Base-by-base conservation (phyloP, 345 rosid species). In the Eucalyptus tenuipes region DNA sequence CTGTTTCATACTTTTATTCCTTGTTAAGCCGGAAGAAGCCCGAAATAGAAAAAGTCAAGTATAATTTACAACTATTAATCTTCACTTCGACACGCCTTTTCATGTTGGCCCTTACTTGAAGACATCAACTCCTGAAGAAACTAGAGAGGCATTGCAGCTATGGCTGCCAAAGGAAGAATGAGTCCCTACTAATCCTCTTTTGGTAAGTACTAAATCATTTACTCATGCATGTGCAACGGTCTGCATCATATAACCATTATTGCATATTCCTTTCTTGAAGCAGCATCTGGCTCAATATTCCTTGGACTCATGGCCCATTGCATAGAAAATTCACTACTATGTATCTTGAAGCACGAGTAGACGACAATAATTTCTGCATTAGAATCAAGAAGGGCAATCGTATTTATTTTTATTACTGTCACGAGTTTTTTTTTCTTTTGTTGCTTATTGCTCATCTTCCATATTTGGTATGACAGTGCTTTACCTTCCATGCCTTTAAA, bases 81-180 rank as follows among this genome's bases (percentile, higher is more conserved):
- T 49, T 68, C n/a, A 33, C n/a, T n/a, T 49, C 20, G 14, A 68
- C 84, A 87, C 1, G 68, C 37, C 12, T 33, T 17, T 68, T 68
- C 80, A 68, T 20, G 88, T 42, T 79, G 80, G 79, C 49, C 87
- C 87, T 71, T 91, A 47, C 88, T 85, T 92, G 98, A 95, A 95
- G 93, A 97, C 98, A 57, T 92, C 94, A 17, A 91, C 94, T 80
- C 99, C 99, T 1, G 99, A 97, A 93, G 94, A 96, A 94, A 96
- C 99, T 88, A 94, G 99, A 93, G 94, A 91, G 89, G 96, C 95
- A 40, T 89, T 97, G 92, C 98, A 97, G 88, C 93, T 89, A 16
- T 96, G 99, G 99, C 97, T 97, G 92, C 99, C 99, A 24, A 96
- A 95, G 93, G 98, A 95, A 89, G 98, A 96, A 91, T 96, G 97